Conservation (phyloP, 345 rosid species). For the Gossypioides kirkii region DNA sequence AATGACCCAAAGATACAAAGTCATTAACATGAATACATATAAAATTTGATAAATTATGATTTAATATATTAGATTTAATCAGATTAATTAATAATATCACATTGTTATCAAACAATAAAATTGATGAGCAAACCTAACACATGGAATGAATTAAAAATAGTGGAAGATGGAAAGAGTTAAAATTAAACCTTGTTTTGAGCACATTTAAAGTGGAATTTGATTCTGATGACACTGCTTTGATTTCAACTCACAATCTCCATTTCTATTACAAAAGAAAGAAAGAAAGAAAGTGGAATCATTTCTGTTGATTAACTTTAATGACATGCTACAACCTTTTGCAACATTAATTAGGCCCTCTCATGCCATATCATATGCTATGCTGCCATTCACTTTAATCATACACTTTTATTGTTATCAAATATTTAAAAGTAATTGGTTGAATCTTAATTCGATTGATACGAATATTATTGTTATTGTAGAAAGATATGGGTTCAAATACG, state of each 20-base stretch:
- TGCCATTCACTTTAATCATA: not conserved
- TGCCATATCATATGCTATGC: not conserved
- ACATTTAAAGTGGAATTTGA: not conserved
- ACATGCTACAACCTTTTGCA: not conserved
- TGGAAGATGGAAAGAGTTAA: not conserved
- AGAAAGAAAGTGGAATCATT: not conserved
- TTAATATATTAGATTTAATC: too few species aligned
- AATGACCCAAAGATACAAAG: too few species aligned
- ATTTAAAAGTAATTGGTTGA: too few species aligned
- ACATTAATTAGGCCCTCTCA: slow-evolving; percentile 8
- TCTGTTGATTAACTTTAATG: not conserved
- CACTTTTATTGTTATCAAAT: not conserved
- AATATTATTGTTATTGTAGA: too few species aligned
- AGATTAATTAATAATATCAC: too few species aligned
- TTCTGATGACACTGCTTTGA: not conserved
- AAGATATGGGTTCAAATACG: too few species aligned
- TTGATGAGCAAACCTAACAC: too few species aligned
- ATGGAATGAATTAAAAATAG: too few species aligned
- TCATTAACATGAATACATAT: too few species aligned
- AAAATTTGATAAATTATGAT: too few species aligned
- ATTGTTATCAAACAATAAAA: too few species aligned
- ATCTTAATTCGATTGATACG: too few species aligned
- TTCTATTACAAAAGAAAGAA: not conserved
- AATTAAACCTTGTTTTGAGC: not conserved
- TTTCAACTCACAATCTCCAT: not conserved